Percentiles rank a stretch among this genome's conserved stretches.
Evolutionary conservation across 2,329 filamentous ascomycete genomes (phyloP).

Genomic region (Claviceps maximensis): DNA sequence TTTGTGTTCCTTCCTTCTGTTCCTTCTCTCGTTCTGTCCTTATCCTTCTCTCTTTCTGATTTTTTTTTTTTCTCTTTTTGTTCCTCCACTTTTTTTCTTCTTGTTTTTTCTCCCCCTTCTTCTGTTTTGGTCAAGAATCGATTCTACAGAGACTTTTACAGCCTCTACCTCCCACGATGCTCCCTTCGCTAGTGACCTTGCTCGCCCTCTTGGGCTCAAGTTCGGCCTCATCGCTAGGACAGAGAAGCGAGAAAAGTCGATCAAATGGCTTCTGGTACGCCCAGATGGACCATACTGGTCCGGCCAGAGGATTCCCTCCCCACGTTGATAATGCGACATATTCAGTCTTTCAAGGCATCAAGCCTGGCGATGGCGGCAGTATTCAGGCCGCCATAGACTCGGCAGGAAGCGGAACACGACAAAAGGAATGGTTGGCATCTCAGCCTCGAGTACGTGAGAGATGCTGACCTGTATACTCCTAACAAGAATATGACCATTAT

Average conservation of each 20-base stretch:
- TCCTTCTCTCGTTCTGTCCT: too few species aligned
- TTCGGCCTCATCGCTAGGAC: constrained; percentile 8
- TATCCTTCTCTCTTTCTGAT: background rate
- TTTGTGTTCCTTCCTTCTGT: too few species aligned
- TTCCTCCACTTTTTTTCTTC: background rate
- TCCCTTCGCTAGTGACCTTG: background rate
- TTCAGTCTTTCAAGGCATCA: constrained; percentile 24
- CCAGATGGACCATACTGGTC: constrained; percentile 27
- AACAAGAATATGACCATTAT: background rate
- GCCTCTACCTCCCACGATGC: background rate
- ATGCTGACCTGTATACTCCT: background rate
- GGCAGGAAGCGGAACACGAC: constrained; percentile 19
- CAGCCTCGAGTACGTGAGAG: constrained; percentile 23
- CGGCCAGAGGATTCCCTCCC: constrained; percentile 25
- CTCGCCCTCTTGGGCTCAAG: constrained; percentile 7
- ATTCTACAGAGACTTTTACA: too few species aligned
- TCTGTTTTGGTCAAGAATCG: background rate
- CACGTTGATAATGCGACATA: constrained; percentile 27
- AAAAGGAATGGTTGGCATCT: constrained; percentile 26
- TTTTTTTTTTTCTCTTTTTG: too few species aligned
- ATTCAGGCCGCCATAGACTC: constrained; percentile 28
- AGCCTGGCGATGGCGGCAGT: constrained; percentile 21
- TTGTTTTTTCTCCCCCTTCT: background rate
- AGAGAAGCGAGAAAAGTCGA: background rate
- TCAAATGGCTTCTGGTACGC: constrained; percentile 27